Percentiles rank a stretch among this genome's conserved stretches.
Conservation (phyloP, 768 basidiomycete species). For the Psilocybe sp. region DNA sequence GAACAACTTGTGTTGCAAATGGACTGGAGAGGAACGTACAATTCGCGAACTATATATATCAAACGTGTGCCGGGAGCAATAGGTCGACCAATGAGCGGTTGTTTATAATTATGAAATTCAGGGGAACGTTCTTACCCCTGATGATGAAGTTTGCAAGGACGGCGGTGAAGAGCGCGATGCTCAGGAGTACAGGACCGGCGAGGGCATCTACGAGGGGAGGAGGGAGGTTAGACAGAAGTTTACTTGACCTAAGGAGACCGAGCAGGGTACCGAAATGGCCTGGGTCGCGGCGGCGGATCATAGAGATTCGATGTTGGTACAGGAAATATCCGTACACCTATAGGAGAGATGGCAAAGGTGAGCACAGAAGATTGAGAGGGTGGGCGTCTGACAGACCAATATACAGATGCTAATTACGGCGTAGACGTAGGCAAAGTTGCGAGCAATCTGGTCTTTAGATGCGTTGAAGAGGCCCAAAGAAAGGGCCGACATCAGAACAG, state of each 20-base stretch:
- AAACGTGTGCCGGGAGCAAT: constrained; percentile 6
- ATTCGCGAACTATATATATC: constrained; percentile 47
- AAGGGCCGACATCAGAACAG: constrained; percentile 81
- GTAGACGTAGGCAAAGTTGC: constrained; percentile 80
- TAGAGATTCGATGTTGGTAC: constrained; percentile 85
- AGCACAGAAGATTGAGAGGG: not conserved
- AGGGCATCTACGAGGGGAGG: constrained; percentile 58
- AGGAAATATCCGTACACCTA: constrained; percentile 84
- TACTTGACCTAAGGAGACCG: not conserved
- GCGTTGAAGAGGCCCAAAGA: constrained; percentile 88
- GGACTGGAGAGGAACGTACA: constrained; percentile 35
- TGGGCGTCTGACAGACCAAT: constrained; percentile 41
- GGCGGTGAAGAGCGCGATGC: constrained; percentile 79
- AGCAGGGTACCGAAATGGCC: constrained; percentile 75
- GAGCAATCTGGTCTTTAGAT: constrained; percentile 67
- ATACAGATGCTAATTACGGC: constrained; percentile 74
- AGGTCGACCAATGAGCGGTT: not conserved
- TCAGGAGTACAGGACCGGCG: constrained; percentile 80
- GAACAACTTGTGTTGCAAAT: not conserved
- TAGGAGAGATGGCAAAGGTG: not conserved
- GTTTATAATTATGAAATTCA: constrained; percentile 1
- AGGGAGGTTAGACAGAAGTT: not conserved
- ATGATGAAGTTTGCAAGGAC: constrained; percentile 86
- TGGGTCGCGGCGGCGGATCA: constrained; percentile 87
- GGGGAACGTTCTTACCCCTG: constrained; percentile 54